phyloP scores from a whole-genome alignment of 306 rosid genomes.

The Lotus japonicus region DNA sequence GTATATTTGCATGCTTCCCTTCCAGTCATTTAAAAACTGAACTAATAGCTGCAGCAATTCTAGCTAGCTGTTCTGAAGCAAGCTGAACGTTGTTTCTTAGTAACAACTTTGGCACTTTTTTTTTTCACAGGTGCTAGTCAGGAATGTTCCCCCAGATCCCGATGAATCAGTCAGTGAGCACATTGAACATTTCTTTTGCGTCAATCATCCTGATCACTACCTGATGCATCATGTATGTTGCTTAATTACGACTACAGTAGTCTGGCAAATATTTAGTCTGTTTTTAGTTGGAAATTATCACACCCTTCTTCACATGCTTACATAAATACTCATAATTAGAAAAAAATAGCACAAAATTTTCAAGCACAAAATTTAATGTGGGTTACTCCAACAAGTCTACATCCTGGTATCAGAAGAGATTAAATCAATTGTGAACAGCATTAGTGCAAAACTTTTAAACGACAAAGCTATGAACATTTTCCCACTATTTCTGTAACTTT shows the following conservation, averaged over 20 bases:
- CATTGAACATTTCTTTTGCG: slow-evolving; percentile 86
- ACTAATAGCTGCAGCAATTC: neutral
- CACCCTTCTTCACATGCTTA: neutral
- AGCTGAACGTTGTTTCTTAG: slow-evolving; percentile 2
- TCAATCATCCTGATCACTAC: slow-evolving; percentile 88
- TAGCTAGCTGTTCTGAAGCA: neutral
- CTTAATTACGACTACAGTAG: neutral
- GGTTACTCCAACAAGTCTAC: neutral
- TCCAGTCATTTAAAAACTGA: neutral
- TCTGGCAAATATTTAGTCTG: neutral
- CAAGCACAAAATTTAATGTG: neutral
- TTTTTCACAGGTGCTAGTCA: slow-evolving; percentile 65
- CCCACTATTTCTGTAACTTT: neutral
- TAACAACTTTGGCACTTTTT: slow-evolving; percentile 1
- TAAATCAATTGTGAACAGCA: neutral
- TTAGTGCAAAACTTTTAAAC: neutral
- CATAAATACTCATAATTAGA: neutral
- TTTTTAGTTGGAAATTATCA: neutral
- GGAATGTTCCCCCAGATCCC: slow-evolving; percentile 82
- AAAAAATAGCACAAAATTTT: neutral
- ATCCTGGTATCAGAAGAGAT: neutral
- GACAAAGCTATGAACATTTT: neutral
- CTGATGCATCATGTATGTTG: slow-evolving; percentile 68
- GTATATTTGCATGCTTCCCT: neutral
- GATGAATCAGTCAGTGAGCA: slow-evolving; percentile 89